phyloP scores from a whole-genome alignment of 2,329 filamentous ascomycete species.

The Metarhizium anisopliae region DNA sequence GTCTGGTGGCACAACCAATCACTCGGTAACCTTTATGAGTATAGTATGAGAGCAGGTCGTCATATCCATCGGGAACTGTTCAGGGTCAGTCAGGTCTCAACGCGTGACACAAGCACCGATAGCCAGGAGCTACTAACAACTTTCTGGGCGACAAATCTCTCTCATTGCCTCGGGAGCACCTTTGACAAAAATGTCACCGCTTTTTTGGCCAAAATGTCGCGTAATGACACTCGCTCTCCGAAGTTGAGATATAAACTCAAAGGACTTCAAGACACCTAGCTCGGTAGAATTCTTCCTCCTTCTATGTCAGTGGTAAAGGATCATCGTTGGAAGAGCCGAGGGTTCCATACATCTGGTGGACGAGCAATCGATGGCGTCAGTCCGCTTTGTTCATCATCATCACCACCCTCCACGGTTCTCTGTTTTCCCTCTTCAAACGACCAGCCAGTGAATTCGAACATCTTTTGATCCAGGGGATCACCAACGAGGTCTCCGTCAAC shows the following conservation, averaged over 20 bases:
- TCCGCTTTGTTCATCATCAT: slow-evolving; percentile 66
- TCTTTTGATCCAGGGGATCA: slow-evolving; percentile 91
- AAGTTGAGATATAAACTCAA: slow-evolving; percentile 91
- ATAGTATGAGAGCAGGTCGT: slow-evolving; percentile 81
- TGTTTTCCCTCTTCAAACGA: slow-evolving; percentile 81
- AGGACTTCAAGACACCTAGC: slow-evolving; percentile 80
- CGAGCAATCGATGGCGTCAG: slow-evolving; percentile 83
- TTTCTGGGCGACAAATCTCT: slow-evolving; percentile 79
- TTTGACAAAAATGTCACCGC: slow-evolving; percentile 86
- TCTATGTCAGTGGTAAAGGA: slow-evolving; percentile 7
- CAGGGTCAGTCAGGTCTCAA: slow-evolving; percentile 8
- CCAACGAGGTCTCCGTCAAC: slow-evolving; percentile 86
- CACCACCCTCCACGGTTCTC: slow-evolving; percentile 47
- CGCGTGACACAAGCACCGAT: neutral
- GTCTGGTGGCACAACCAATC: slow-evolving; percentile 87
- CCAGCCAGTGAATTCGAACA: slow-evolving; percentile 97
- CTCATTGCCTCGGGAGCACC: slow-evolving; percentile 95
- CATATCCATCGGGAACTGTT: slow-evolving; percentile 74
- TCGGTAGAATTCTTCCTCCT: slow-evolving; percentile 52
- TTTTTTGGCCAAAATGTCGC: slow-evolving; percentile 74
- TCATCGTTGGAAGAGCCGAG: neutral
- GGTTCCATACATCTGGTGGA: slow-evolving; percentile 50
- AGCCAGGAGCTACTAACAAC: slow-evolving; percentile 50
- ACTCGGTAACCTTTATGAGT: slow-evolving; percentile 95
- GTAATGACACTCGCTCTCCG: slow-evolving; percentile 90